A percentile compares a stretch with the other conserved stretches of the same genome.
Conservation (phyloP, 2,329 filamentous ascomycete species). For the Diplocarpon rosae region DNA sequence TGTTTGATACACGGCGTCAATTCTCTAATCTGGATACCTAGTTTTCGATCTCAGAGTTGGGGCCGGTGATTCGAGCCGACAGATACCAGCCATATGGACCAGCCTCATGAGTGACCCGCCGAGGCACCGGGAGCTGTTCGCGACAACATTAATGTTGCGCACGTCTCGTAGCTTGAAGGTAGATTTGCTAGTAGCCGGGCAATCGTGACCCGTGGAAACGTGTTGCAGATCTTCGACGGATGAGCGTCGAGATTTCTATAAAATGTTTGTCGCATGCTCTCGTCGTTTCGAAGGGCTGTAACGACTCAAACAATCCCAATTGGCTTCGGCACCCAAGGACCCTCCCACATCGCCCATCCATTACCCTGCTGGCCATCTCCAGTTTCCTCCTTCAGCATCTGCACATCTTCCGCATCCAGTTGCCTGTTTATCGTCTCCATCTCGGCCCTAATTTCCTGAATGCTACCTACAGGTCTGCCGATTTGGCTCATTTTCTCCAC, state of each 20-base stretch:
- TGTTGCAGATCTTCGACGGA: neutral
- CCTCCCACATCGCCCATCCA: constrained; percentile 33
- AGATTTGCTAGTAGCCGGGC: no score
- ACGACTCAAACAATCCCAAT: constrained; percentile 31
- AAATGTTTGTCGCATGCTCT: no score
- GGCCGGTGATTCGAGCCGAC: no score
- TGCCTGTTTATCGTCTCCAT: constrained; percentile 15
- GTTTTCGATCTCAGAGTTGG: no score
- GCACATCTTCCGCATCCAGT: constrained; percentile 14
- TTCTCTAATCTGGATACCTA: no score
- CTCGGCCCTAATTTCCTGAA: constrained; percentile 16
- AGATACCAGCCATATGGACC: no score
- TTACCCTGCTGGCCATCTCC: constrained; percentile 11
- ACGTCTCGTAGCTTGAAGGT: no score
- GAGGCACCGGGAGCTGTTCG: no score
- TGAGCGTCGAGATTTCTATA: neutral
- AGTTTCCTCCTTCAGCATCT: constrained; percentile 1
- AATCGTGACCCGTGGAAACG: no score
- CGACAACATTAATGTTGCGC: no score
- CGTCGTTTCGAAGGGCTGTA: constrained; percentile 34
- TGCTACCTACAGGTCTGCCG: neutral
- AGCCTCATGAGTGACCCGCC: no score
- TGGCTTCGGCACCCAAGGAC: constrained; percentile 16
- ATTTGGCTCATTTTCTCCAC: neutral
- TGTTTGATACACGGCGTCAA: no score